Conservation (phyloP, 2,329 filamentous ascomycete genomes). For the Colletotrichum sp. region DNA sequence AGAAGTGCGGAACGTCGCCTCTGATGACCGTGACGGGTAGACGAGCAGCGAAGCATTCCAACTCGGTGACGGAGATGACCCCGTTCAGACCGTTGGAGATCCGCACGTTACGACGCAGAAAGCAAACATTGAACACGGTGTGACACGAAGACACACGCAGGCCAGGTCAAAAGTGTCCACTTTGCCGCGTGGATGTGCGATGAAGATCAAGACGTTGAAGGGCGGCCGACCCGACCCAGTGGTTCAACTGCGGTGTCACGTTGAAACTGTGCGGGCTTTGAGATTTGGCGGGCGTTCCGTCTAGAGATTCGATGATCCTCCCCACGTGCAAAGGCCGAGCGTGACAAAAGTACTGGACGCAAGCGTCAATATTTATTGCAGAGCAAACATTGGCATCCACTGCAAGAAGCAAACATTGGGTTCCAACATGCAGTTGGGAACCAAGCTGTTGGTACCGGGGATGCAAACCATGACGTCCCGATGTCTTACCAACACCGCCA, state of each 20-base stretch:
- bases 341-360: background rate
- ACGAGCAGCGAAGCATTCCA: background rate
- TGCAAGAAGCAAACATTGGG: background rate
- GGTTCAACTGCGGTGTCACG: background rate
- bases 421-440: background rate
- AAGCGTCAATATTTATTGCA: background rate
- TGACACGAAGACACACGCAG: background rate
- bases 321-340: background rate
- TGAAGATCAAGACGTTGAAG: background rate
- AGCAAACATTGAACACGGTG: background rate
- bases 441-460: background rate
- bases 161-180: background rate
- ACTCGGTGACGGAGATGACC: background rate
- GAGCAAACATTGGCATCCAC: background rate
- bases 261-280: background rate
- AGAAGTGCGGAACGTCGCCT: background rate
- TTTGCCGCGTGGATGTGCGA: background rate
- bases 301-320: background rate
- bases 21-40: background rate
- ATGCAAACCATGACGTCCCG: background rate
- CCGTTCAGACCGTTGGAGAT: background rate
- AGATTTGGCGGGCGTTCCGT: background rate
- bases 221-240: background rate
- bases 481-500: background rate
- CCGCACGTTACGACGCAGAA: background rate